These are phyloP conservation scores for Mycena albidolilacea DNA, from an alignment of 768 basidiomycete genomes.

Conservation along the genomic window DNA sequence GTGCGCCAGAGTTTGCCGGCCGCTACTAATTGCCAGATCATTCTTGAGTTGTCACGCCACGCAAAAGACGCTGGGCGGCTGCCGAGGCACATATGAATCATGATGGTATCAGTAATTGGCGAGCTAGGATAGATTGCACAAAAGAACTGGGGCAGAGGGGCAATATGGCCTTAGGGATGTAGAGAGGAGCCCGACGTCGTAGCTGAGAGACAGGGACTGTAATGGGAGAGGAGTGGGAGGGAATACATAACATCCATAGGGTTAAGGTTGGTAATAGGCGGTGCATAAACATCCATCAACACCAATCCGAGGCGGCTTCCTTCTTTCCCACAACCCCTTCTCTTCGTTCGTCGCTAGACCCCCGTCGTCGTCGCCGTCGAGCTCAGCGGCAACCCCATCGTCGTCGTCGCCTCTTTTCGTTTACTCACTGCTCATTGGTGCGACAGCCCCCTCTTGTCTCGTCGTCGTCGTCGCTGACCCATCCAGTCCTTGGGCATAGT, in stretches of 20 bases:
- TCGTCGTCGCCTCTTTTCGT: constrained; percentile 18
- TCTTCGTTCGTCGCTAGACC: constrained; percentile 35
- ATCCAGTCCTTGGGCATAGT: constrained; percentile 24
- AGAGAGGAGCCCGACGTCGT: not conserved
- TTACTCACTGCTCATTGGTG: constrained; percentile 32
- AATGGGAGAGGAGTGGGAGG: not conserved
- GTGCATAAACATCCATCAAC: not conserved
- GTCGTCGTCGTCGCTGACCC: constrained; percentile 16
- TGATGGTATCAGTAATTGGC: not conserved
- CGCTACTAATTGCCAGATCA: constrained; percentile 8
- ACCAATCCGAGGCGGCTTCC: constrained; percentile 17
- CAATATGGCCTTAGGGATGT: constrained; percentile 7
- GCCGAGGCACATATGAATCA: not conserved
- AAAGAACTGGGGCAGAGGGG: not conserved
- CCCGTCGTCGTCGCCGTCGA: constrained; percentile 31
- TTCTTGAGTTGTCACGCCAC: constrained; percentile 12
- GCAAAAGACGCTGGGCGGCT: constrained; percentile 13
- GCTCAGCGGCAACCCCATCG: constrained; percentile 25
- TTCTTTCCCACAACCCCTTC: constrained; percentile 35
- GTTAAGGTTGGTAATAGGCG: not conserved
- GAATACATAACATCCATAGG: too few species aligned
- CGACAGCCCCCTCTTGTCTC: constrained; percentile 16
- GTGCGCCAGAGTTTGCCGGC: not conserved
- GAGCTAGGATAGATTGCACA: not conserved
- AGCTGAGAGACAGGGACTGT: not conserved